phyloP scores from a whole-genome alignment of 2,329 filamentous ascomycete species.

The Hypoxylon sp. region DNA sequence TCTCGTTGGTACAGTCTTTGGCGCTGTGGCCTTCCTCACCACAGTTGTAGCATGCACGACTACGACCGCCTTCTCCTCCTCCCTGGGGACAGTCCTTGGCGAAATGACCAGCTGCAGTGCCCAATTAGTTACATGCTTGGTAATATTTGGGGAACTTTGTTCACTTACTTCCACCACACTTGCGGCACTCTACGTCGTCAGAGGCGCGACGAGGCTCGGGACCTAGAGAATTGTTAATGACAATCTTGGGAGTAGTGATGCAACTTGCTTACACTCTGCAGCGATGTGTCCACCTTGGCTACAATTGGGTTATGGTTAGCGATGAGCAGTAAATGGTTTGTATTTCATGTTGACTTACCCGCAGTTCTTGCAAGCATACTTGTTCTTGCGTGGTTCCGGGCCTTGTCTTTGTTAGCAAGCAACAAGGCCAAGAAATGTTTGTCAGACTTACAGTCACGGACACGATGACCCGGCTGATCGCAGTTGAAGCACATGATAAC shows the following conservation, averaged over 20 bases:
- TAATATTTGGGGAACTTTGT: neutral
- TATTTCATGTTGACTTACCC: slow-evolving; percentile 57
- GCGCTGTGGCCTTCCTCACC: slow-evolving; percentile 71
- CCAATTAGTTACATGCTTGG: slow-evolving; percentile 29
- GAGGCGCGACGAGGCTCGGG: slow-evolving; percentile 71
- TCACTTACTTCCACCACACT: slow-evolving; percentile 70
- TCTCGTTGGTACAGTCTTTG: slow-evolving; percentile 70
- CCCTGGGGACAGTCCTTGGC: slow-evolving; percentile 65
- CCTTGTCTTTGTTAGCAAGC: slow-evolving; percentile 56
- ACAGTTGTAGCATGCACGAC: slow-evolving; percentile 68
- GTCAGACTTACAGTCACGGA: slow-evolving; percentile 74
- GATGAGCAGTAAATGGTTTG: neutral
- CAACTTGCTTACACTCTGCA: slow-evolving; percentile 61
- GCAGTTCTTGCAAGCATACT: slow-evolving; percentile 77
- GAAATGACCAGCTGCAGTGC: slow-evolving; percentile 69
- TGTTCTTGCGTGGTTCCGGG: slow-evolving; percentile 71
- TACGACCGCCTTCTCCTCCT: slow-evolving; percentile 42
- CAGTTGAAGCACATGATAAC: slow-evolving; percentile 76
- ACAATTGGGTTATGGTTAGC: slow-evolving; percentile 31
- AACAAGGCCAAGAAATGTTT: neutral
- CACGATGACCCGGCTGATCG: slow-evolving; percentile 71
- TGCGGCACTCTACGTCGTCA: slow-evolving; percentile 74
- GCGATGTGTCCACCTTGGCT: slow-evolving; percentile 65
- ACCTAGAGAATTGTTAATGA: slow-evolving; percentile 48
- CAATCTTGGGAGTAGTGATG: slow-evolving; percentile 33